phyloP scores from a whole-genome alignment of 1,284 basidiomycete genomes.

The Phellopilus nigrolimitatus region DNA sequence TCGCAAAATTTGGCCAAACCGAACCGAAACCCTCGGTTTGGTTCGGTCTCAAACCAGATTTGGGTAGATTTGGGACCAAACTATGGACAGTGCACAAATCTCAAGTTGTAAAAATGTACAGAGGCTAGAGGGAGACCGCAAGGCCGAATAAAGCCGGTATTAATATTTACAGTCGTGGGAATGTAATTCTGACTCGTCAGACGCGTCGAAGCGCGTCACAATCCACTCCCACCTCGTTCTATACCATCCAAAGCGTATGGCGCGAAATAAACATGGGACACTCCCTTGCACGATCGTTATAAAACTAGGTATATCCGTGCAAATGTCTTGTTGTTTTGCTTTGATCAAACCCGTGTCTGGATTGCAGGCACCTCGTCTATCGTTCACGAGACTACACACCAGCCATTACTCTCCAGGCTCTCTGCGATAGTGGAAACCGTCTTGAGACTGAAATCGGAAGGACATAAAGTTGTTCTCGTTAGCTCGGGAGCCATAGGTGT shows the following conservation, averaged over 20 bases:
- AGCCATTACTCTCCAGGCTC: slow-evolving; percentile 86
- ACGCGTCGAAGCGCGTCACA: not conserved
- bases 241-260: slow-evolving; percentile 2
- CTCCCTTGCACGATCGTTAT: slow-evolving; percentile 70
- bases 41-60: no score
- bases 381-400: slow-evolving; percentile 84
- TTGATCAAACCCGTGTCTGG: slow-evolving; percentile 11
- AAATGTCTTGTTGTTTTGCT: not conserved
- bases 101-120: no score
- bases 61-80: no score
- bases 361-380: slow-evolving; percentile 85
- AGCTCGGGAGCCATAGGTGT: slow-evolving; percentile 97
- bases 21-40: no score
- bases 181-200: not conserved
- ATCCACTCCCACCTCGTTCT: not conserved
- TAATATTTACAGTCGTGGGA: not conserved
- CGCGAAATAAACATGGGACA: slow-evolving; percentile 13
- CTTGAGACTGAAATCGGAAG: slow-evolving; percentile 68
- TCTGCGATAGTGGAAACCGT: slow-evolving; percentile 93
- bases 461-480: slow-evolving; percentile 93
- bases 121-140: no score
- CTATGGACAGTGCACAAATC: no score
- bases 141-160: no score
- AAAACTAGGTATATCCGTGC: slow-evolving; percentile 63
- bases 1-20: no score